Evolutionary conservation across 148 eudicot species (phyloP), one percentile per base, ranked within the genome.

Genomic region (Nepenthes gracilis): DNA sequence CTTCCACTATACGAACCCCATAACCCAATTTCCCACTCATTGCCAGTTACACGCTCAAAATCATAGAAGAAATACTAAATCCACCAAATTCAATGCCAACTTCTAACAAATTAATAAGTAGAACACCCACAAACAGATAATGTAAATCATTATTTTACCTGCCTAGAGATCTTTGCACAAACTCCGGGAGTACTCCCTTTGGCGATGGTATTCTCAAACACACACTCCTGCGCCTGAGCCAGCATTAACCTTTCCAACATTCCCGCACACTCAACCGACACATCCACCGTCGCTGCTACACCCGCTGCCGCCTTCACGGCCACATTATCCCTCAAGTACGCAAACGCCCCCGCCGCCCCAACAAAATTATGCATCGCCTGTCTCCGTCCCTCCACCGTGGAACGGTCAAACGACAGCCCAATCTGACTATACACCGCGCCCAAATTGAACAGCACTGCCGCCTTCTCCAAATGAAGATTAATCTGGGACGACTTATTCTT

Each of bases 211-310:
- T 80, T 82, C 80, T 92, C 96, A 62, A 86, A 88, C 12, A 86
- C 94, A 61, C 96, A 86, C 63, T 93, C 98, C 73, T 93, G 98
- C 1, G 98, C 98, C 72, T 93, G 98, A 35, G 96, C 98, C 66
- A 93, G 77, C 98, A 86, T 93, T 67, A 93, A 70, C 81, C 95
- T 80, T 72, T 93, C 98, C 70, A 93, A 64, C 98, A 93, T 93
- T 63, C 98, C 98, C 1, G 75, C 91, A 58, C 98, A 93, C 80
- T 93, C 98, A 5, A 79, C 95, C 5, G 89, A 81, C 43, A 93
- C 61, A 71, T 93, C 98, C 54, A 82, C 80, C 2, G 98, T 84
- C 0, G 80, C 86, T 2, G 78, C 57, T 1, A 81, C 78, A 2
- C 98, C 91, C 34, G 75, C 75, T 10, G 83, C 80, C 51, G 89